Conservation (phyloP, 345 rosid species). For the Capsella bursapastoris region DNA sequence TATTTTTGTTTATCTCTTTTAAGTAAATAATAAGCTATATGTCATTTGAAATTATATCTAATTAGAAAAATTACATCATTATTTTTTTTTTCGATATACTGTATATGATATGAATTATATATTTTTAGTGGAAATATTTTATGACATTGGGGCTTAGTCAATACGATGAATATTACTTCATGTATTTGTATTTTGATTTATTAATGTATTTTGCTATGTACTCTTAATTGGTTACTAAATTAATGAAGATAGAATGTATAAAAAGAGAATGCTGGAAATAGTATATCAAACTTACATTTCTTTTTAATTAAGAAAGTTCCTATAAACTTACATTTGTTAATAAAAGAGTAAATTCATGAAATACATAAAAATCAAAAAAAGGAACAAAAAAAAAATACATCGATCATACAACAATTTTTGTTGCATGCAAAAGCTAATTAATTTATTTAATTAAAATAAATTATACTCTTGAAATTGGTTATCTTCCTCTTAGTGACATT, state of each 20-base stretch:
- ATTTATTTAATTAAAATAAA: conserved; percentile 14
- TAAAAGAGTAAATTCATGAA: background rate
- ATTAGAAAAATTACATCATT: background rate
- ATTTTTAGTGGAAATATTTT: background rate
- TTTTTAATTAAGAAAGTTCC: background rate
- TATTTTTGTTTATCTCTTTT: background rate
- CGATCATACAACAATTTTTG: conserved; percentile 20
- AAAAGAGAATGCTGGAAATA: background rate
- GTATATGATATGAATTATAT: background rate
- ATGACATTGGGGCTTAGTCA: background rate
- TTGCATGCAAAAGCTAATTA: conserved; percentile 7
- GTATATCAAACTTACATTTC: background rate
- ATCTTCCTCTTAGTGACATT: conserved; percentile 32
- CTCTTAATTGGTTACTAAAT: no score
- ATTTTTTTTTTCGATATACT: background rate
- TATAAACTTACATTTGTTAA: conserved; percentile 26
- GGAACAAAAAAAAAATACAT: background rate
- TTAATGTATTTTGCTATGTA: no score
- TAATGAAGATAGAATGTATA: background rate
- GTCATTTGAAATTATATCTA: background rate
- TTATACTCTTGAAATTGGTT: background rate
- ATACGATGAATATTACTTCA: background rate
- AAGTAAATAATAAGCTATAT: background rate
- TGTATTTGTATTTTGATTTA: no score
- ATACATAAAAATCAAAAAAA: background rate